Evolutionary conservation across 2,329 filamentous ascomycete species (phyloP).

Genomic region (Fusarium denticulatum): DNA sequence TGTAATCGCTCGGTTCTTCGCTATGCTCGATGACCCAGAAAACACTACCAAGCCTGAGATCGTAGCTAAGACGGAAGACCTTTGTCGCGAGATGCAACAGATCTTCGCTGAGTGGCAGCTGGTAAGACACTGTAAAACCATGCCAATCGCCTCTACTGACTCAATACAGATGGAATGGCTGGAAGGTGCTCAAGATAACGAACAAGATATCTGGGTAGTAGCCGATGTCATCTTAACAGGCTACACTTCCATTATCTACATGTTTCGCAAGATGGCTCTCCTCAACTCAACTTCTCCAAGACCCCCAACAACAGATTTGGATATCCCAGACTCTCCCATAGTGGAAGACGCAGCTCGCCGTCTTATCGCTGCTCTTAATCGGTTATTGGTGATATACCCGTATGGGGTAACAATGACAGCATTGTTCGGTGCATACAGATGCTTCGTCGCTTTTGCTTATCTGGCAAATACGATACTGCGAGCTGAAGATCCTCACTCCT

Average conservation of each 20-base stretch:
- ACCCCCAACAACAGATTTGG: constrained; percentile 41
- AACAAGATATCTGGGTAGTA: constrained; percentile 43
- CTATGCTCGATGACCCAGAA: constrained; percentile 39
- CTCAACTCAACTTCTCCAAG: constrained; percentile 42
- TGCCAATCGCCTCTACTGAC: neutral
- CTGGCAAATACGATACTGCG: constrained; percentile 39
- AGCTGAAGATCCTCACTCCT: constrained; percentile 18
- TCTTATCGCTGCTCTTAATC: constrained; percentile 33
- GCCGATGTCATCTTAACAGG: constrained; percentile 45
- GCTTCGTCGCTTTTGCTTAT: constrained; percentile 44
- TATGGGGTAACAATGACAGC: constrained; percentile 40
- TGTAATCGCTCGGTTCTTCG: constrained; percentile 45
- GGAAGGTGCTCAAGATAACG: constrained; percentile 22
- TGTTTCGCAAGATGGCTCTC: constrained; percentile 47
- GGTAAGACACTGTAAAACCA: constrained; percentile 6
- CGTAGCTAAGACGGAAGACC: constrained; percentile 40
- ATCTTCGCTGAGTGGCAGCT: constrained; percentile 45
- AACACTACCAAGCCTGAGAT: constrained; percentile 36
- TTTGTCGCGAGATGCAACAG: constrained; percentile 42
- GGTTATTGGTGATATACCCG: constrained; percentile 34
- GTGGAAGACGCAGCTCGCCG: constrained; percentile 41
- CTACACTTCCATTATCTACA: constrained; percentile 48
- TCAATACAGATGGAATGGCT: constrained; percentile 39
- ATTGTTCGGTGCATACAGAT: constrained; percentile 43
- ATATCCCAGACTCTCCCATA: constrained; percentile 44